phyloP scores from a whole-genome alignment of 345 rosid genomes.

The Punica granatum region DNA sequence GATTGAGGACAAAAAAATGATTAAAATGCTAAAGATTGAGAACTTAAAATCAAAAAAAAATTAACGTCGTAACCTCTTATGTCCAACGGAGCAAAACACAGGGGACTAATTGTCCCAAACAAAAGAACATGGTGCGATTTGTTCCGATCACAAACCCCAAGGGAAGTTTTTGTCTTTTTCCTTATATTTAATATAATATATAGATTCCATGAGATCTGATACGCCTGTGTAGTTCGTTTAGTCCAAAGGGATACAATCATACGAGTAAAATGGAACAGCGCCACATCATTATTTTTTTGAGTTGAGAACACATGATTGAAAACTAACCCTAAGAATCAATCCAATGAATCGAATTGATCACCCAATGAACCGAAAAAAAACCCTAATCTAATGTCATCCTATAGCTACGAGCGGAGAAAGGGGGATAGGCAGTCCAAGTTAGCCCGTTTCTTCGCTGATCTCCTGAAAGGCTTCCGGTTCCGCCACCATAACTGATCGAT shows the following conservation, averaged over 20 bases:
- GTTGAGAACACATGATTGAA: not conserved
- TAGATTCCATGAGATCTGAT: too few species aligned
- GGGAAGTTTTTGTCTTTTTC: too few species aligned
- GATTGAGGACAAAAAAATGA: too few species aligned
- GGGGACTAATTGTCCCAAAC: too few species aligned
- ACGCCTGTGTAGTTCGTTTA: not conserved
- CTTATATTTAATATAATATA: too few species aligned
- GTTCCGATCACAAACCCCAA: too few species aligned
- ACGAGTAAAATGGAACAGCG: not conserved
- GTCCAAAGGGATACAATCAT: not conserved
- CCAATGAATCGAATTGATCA: slow-evolving; percentile 37
- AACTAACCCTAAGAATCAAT: slow-evolving; percentile 25
- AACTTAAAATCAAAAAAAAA: too few species aligned
- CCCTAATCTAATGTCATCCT: slow-evolving; percentile 2
- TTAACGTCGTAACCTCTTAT: too few species aligned
- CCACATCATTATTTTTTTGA: not conserved
- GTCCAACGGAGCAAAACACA: too few species aligned
- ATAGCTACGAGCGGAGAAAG: slow-evolving; percentile 30
- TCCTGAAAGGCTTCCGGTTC: slow-evolving; percentile 60
- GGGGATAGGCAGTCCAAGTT: slow-evolving; percentile 43
- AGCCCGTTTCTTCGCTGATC: slow-evolving; percentile 41
- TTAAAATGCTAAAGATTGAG: too few species aligned
- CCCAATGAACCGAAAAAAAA: not conserved
- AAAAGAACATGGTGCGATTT: too few species aligned
- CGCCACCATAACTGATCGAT: slow-evolving; percentile 52